Evolutionary conservation across 345 rosid species (phyloP).

Genomic region (Ricinus communis): DNA sequence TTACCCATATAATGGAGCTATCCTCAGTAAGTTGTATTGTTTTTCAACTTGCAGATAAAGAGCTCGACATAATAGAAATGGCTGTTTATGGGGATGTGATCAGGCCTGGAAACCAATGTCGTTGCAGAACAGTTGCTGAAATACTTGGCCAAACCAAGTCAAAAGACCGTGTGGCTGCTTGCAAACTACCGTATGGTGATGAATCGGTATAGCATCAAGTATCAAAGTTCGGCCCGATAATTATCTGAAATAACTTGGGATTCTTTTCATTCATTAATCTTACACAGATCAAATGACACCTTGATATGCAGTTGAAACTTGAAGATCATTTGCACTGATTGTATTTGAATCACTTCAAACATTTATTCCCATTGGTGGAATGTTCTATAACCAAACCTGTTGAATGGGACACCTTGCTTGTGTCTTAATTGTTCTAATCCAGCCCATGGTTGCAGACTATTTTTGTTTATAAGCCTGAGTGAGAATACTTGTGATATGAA

Average conservation of each 20-base stretch:
- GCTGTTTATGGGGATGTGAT: constrained; percentile 91
- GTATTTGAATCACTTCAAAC: neutral
- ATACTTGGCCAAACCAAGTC: constrained; percentile 71
- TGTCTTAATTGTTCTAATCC: neutral
- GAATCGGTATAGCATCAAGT: constrained; percentile 24
- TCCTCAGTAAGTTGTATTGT: too few species aligned
- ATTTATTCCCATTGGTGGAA: neutral
- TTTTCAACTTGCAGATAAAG: constrained; percentile 58
- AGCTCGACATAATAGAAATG: constrained; percentile 93
- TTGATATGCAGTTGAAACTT: neutral
- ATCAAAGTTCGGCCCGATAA: neutral
- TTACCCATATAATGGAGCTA: too few species aligned
- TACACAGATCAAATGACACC: neutral
- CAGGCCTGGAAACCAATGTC: constrained; percentile 87
- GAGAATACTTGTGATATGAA: too few species aligned
- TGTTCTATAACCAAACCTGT: too few species aligned
- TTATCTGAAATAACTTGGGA: neutral
- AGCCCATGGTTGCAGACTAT: too few species aligned
- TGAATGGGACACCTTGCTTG: neutral
- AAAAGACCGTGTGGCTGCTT: constrained; percentile 65
- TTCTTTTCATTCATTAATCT: neutral
- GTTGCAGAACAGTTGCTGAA: constrained; percentile 86
- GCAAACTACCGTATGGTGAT: constrained; percentile 59
- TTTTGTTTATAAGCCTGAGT: too few species aligned
- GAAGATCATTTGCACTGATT: neutral